Base-by-base conservation (phyloP, 352 stramenopile genomes). In the Phytophthora fragariae region DNA sequence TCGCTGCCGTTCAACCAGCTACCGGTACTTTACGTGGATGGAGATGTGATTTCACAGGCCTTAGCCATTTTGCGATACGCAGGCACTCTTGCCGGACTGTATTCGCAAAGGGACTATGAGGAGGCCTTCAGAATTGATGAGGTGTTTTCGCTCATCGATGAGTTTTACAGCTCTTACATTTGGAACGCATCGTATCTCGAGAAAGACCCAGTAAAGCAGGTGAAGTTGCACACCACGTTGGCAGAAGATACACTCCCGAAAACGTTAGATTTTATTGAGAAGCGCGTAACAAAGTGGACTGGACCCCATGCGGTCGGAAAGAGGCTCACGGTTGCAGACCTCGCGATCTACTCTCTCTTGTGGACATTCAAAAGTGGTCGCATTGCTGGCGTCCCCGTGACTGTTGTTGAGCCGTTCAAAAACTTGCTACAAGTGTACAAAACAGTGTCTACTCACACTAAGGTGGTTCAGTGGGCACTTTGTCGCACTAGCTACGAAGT, bases 41-140 rank as follows among this genome's bases (percentile, higher is more conserved):
- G 76, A 2, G 59, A 79, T 4, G 56, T 74, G 15, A 67, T 92
- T 52, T 78, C 76, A 3, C 85, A 96, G 67, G 79, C 77, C 2
- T 56, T 77, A 21, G 78, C 81, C 15, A 87, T 94, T 50, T 58
- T 93, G 8, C 81, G 85, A 2, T 94, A 92, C 53, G 84, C 73
- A 41, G 89, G 89, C 5, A 89, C 76, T 5, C 71, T 92, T 27
- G 58, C 64, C 5, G 70, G 69, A 0, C 65, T 92, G 1, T 92
- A 91, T 41, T 77, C 83, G 10, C 27, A 62, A 5, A 77, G 56
- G 37, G 55, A 89, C 52, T 46, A 54, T 11, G 44, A 81, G 10
- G 55, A 75, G 12, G 68, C 75, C 5, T 62, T 79, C 1, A 70
- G 70, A 27, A 70, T 85, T 5, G 81, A 92, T 50, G 83, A 88